Evolutionary conservation across 768 basidiomycete genomes (phyloP), one percentile per base, ranked within the genome.

Genomic region (Ramaria rubella): DNA sequence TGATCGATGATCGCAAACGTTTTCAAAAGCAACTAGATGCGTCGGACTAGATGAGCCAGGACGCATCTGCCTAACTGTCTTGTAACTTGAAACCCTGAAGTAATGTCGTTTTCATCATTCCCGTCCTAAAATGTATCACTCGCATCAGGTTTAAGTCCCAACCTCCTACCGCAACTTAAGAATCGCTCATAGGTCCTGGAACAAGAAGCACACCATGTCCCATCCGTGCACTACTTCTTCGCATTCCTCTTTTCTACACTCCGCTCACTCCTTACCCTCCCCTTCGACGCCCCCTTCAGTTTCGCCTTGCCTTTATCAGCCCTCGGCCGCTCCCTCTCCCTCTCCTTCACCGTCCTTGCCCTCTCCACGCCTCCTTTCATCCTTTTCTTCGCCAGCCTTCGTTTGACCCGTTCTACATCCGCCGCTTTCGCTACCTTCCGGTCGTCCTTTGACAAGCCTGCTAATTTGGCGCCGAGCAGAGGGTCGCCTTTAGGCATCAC

Each of bases 321-420:
- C 31, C 15, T 46, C 56, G 40, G 21, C 19, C 46, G 11, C 45
- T 48, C 45, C 27, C 49, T 31, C 30, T 51, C 75, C 65, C 76
- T 79, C 24, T n/a, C 70, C 73, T 60, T 71, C 65, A 52, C 73
- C 70, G 24, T 64, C 70, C 66, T 87, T 36, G 75, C 68, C 62
- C 76, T 78, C 61, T 85, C 76, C 31, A 34, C n/a, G 15, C 30
- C 31, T 26, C 17, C 46, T 19, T 49, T 46, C 9, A 83, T 79
- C 70, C 87, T 87, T 73, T 96, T 96, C 81, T 97, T 96, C 40
- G 90, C 92, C 69, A 94, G 67, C 57, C 95, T 77, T 48, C 95
- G 75, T 40, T 86, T 87, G 40, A 92, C 75, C 26, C 95, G 85
- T 58, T 90, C 90, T 1, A 83, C 77, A 68, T 98, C 86, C 23